A percentile compares a stretch with the other conserved stretches of the same genome.
These are phyloP conservation scores for Andrographis paniculata DNA, from an alignment of 305 asterid species.

Conservation along the genomic window DNA sequence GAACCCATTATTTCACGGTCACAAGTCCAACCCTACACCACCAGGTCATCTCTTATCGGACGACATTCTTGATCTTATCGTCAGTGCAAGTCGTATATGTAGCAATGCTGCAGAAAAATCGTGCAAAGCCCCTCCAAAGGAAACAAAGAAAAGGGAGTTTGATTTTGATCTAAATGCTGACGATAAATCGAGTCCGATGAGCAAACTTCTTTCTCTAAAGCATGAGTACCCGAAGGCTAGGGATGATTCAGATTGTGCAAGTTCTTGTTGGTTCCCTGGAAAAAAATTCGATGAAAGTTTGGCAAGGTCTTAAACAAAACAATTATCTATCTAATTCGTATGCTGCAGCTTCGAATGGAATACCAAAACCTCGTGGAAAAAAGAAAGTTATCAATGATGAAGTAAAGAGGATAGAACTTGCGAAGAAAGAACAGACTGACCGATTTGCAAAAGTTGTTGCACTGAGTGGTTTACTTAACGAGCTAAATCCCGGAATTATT, in stretches of 20 bases:
- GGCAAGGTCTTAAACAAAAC: slow-evolving; percentile 86
- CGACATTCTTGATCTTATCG: slow-evolving; percentile 53
- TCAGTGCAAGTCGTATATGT: slow-evolving; percentile 19
- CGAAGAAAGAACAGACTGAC: slow-evolving; percentile 75
- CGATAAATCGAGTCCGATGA: slow-evolving; percentile 44
- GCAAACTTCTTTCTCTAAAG: slow-evolving; percentile 32
- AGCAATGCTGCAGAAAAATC: slow-evolving; percentile 19
- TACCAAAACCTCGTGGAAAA: slow-evolving; percentile 61
- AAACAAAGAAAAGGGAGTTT: slow-evolving; percentile 28
- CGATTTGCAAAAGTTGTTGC: slow-evolving; percentile 84
- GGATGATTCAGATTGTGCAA: slow-evolving; percentile 61
- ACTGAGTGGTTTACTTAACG: slow-evolving; percentile 87
- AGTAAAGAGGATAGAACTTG: slow-evolving; percentile 60
- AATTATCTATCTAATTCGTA: slow-evolving; percentile 48
- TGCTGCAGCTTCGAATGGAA: slow-evolving; percentile 30
- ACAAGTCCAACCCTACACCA: no score
- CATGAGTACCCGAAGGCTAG: slow-evolving; percentile 26
- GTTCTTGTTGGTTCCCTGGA: slow-evolving; percentile 58
- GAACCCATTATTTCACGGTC: no score
- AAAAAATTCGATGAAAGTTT: slow-evolving; percentile 56
- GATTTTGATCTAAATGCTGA: slow-evolving; percentile 60
- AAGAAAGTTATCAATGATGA: slow-evolving; percentile 43
- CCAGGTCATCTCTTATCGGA: no score
- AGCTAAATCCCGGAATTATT: slow-evolving; percentile 85
- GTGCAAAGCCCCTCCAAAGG: slow-evolving; percentile 14